Conservation (phyloP, 2,329 filamentous ascomycete species). For the Colletotrichum liaoningense region DNA sequence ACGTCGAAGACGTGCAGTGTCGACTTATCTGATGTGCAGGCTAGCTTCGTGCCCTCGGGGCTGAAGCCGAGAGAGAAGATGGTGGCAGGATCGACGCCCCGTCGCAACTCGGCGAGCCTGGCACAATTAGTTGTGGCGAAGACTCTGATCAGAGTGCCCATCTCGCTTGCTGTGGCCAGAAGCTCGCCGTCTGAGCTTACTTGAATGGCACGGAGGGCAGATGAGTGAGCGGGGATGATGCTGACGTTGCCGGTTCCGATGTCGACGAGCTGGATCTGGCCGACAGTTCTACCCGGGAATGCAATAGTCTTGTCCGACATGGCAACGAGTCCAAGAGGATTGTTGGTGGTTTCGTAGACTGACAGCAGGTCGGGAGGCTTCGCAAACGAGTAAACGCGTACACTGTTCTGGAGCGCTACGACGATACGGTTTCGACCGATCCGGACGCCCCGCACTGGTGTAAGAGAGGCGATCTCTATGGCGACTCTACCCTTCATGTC, state of each 20-base stretch:
- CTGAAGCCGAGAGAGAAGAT: conserved; percentile 92
- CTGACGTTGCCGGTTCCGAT: conserved; percentile 83
- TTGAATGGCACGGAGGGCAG: conserved; percentile 80
- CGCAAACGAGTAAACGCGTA: conserved; percentile 84
- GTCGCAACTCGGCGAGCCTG: conserved; percentile 84
- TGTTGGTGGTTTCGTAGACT: conserved; percentile 87
- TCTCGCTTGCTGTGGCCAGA: conserved; percentile 91
- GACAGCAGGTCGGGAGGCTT: conserved; percentile 77
- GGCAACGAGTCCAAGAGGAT: conserved; percentile 83
- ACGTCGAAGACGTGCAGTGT: conserved; percentile 96
- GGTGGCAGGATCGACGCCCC: conserved; percentile 88
- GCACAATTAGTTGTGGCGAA: conserved; percentile 85
- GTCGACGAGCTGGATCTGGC: conserved; percentile 91
- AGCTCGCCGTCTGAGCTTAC: conserved; percentile 84
- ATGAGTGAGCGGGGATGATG: conserved; percentile 92
- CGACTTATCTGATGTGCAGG: conserved; percentile 95
- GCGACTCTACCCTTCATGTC: conserved; percentile 79
- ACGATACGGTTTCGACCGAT: conserved; percentile 82
- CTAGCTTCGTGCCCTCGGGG: conserved; percentile 81
- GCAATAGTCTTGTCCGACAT: conserved; percentile 79
- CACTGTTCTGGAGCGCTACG: conserved; percentile 83
- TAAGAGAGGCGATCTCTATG: conserved; percentile 84
- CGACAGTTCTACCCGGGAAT: conserved; percentile 87
- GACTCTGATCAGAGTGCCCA: conserved; percentile 88
- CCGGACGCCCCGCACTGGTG: conserved; percentile 79